Conservation (phyloP, 441 rosid genomes). For the Hura crepitans region DNA sequence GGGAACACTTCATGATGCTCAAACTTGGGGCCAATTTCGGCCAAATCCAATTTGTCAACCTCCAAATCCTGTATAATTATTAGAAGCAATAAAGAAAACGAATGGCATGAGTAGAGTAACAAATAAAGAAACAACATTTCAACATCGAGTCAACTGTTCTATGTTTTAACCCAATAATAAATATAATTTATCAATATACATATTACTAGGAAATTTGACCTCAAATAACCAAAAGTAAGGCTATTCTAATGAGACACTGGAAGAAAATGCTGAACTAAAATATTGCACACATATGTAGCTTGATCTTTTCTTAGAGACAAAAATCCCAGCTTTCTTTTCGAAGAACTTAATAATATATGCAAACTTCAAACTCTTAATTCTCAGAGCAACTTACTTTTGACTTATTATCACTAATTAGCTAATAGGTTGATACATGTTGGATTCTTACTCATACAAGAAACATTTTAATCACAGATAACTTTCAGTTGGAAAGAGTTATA, state of each 20-base stretch:
- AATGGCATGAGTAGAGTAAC: slow-evolving; percentile 1
- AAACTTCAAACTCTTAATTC: slow-evolving; percentile 1
- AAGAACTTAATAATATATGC: neutral
- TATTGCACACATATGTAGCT: neutral
- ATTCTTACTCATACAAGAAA: neutral
- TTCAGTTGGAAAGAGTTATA: neutral
- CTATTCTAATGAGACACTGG: neutral
- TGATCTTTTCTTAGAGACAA: neutral
- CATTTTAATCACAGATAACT: neutral
- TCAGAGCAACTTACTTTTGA: neutral
- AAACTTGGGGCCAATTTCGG: slow-evolving; percentile 82
- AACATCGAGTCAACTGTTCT: neutral
- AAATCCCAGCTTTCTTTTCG: neutral
- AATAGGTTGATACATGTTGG: neutral
- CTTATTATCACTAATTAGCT: no score
- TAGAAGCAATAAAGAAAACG: slow-evolving; percentile 16
- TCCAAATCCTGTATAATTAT: slow-evolving; percentile 47
- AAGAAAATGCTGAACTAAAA: neutral
- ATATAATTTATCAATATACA: neutral
- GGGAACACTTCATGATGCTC: slow-evolving; percentile 90
- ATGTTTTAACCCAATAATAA: neutral
- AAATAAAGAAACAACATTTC: neutral
- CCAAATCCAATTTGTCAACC: slow-evolving; percentile 75
- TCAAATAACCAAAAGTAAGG: neutral
- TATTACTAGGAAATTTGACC: neutral